A percentile compares a stretch with the other conserved stretches of the same genome.
Evolutionary conservation across 345 rosid genomes (phyloP).

Genomic region (Arabis hirsuta): DNA sequence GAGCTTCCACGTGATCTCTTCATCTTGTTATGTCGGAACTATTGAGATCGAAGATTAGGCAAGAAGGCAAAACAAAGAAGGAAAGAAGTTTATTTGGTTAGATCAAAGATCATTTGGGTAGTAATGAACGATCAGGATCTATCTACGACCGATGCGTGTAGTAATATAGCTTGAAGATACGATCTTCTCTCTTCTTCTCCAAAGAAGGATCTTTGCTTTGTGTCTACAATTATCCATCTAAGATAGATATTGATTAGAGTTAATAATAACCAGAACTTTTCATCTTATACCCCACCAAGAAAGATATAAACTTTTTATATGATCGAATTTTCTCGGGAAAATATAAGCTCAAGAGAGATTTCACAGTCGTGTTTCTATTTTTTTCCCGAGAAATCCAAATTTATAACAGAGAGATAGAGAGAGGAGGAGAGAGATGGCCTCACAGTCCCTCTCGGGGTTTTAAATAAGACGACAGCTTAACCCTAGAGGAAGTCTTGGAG

Average conservation of each 20-base stretch:
- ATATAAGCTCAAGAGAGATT: background rate
- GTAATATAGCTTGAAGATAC: slow-evolving; percentile 3
- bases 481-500: slow-evolving; percentile 35
- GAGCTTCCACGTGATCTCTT: slow-evolving; percentile 88
- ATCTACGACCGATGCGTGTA: slow-evolving; percentile 25
- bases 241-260: slow-evolving; percentile 11
- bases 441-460: slow-evolving; percentile 36
- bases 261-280: background rate
- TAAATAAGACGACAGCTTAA: slow-evolving; percentile 45
- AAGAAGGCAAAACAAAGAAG: background rate
- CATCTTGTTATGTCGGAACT: slow-evolving; percentile 50
- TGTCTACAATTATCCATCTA: slow-evolving; percentile 7
- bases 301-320: background rate
- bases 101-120: slow-evolving; percentile 1
- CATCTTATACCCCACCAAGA: slow-evolving; percentile 20
- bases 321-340: background rate
- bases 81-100: background rate
- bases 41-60: background rate
- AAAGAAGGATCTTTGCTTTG: slow-evolving; percentile 27
- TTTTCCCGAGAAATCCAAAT: background rate
- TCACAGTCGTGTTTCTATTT: background rate
- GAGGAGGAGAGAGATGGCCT: slow-evolving; percentile 35
- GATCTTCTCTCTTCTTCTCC: slow-evolving; percentile 21
- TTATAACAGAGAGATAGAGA: slow-evolving; percentile 19
- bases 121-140: slow-evolving; percentile 19